These are phyloP conservation scores for Pyrenophora teres DNA, from an alignment of 2,329 filamentous ascomycete species.

Conservation along the genomic window DNA sequence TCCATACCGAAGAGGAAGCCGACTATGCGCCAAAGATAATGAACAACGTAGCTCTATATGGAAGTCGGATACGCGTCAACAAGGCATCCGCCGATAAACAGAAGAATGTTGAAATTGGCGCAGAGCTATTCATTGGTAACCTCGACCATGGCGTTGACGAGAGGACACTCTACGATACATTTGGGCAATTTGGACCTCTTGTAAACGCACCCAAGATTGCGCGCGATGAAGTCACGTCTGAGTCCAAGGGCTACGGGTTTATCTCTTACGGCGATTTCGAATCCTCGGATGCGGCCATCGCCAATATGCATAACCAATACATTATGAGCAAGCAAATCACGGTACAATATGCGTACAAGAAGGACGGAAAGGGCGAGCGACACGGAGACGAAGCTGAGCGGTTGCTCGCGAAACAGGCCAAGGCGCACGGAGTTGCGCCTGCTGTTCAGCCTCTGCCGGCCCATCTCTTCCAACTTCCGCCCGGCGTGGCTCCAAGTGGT, in stretches of 20 bases:
- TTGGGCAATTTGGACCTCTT: constrained; percentile 86
- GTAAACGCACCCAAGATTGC: constrained; percentile 84
- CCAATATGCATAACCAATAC: constrained; percentile 94
- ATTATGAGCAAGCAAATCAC: constrained; percentile 96
- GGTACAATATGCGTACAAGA: constrained; percentile 99
- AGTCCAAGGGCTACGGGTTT: constrained; percentile 95
- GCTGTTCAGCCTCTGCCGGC: constrained; percentile 76
- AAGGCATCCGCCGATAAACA: constrained; percentile 94
- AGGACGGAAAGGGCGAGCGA: constrained; percentile 94
- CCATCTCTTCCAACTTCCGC: constrained; percentile 63
- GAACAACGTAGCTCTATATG: constrained; percentile 92
- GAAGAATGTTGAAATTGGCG: constrained; percentile 88
- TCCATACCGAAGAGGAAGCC: constrained; percentile 91
- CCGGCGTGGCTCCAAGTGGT: constrained; percentile 33
- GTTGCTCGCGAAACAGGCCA: constrained; percentile 87
- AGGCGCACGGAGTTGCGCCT: constrained; percentile 89
- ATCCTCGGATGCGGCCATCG: constrained; percentile 85
- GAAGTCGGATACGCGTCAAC: constrained; percentile 95
- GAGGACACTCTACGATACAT: constrained; percentile 93
- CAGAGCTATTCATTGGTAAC: constrained; percentile 96
- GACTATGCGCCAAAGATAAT: constrained; percentile 96
- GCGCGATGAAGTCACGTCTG: constrained; percentile 78
- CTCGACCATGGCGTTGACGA: constrained; percentile 93
- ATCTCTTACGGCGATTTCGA: constrained; percentile 93
- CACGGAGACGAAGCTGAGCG: constrained; percentile 94